phyloP scores from a whole-genome alignment of 495 filamentous ascomycete species.

The Penicillium waksmanii region DNA sequence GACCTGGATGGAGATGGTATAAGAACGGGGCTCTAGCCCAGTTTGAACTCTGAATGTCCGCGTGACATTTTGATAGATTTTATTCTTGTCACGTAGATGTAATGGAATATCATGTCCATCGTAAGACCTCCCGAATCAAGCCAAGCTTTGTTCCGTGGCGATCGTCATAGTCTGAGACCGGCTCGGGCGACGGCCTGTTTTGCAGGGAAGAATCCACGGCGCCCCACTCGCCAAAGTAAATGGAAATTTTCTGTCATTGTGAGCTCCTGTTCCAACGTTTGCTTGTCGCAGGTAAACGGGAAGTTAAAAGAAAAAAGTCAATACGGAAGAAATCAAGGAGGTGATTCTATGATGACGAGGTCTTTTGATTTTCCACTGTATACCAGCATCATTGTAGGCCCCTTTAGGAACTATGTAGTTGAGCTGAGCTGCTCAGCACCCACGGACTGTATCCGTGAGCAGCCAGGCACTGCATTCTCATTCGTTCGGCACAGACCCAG shows the following conservation, averaged over 20 bases:
- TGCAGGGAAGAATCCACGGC: slow-evolving; percentile 20
- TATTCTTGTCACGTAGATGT: background rate
- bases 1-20: slow-evolving; percentile 13
- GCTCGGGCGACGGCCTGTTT: slow-evolving; percentile 12
- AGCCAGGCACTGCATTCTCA: slow-evolving; percentile 26
- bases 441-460: slow-evolving; percentile 19
- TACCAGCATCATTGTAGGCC: background rate
- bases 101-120: background rate
- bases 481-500: slow-evolving; percentile 23
- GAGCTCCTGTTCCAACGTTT: background rate
- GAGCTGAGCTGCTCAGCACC: slow-evolving; percentile 13
- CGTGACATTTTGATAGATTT: slow-evolving; percentile 3
- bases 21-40: slow-evolving; percentile 18
- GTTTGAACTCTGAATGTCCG: background rate
- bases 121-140: slow-evolving; percentile 7
- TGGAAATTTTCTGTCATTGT: slow-evolving; percentile 14
- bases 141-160: slow-evolving; percentile 18
- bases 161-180: slow-evolving; percentile 24
- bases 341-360: background rate
- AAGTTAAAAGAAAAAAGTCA: background rate
- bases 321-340: background rate
- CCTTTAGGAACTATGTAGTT: background rate
- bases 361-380: background rate
- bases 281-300: background rate
- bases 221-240: slow-evolving; percentile 26